Evolutionary conservation across 2,329 filamentous ascomycete genomes (phyloP), one percentile per base, ranked within the genome.

Genomic region (Daldinia sp.): DNA sequence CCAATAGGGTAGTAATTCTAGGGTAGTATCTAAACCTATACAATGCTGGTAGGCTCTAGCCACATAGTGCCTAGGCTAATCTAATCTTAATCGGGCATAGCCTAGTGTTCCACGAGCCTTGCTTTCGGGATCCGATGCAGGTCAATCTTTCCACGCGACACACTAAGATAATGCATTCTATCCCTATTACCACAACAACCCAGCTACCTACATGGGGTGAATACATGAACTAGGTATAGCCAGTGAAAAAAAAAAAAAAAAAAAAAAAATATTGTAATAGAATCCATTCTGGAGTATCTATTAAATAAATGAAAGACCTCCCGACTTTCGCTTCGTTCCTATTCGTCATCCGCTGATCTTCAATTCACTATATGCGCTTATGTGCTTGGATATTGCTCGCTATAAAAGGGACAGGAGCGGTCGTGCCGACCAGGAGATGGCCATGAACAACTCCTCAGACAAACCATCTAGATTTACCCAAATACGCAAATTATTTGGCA

Each of bases 331-430:
- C 11, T 30, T 34, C 15, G n/a, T 10, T 13, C 25, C 45, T 29
- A 35, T 21, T 52, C 27, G 39, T 39, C 11, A 27, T 39, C 23
- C n/a, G n/a, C n/a, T n/a, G n/a, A n/a, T n/a, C n/a, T n/a, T n/a
- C n/a, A n/a, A 32, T 52, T 49, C 47, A 45, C 47, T 19, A 39
- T 32, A 64, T 71, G 63, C 65, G 30, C 70, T 58, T 58, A 75
- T 74, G 72, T 45, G 39, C 21, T n/a, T 27, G n/a, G 72, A 71
- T 49, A 52, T 23, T 8, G 25, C 66, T 9, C 73, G 71, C 51
- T 66, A 56, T 57, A 72, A 69, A 72, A 68, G 65, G 67, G n/a
- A n/a, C n/a, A n/a, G n/a, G n/a, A n/a, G 64, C 56, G 49, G 57
- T 29, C 52, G 69, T 56, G 65, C 66, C 47, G 68, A 69, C 47